Evolutionary conservation across 352 stramenopile species (phyloP).

Genomic region (Pythium insidiosum): DNA sequence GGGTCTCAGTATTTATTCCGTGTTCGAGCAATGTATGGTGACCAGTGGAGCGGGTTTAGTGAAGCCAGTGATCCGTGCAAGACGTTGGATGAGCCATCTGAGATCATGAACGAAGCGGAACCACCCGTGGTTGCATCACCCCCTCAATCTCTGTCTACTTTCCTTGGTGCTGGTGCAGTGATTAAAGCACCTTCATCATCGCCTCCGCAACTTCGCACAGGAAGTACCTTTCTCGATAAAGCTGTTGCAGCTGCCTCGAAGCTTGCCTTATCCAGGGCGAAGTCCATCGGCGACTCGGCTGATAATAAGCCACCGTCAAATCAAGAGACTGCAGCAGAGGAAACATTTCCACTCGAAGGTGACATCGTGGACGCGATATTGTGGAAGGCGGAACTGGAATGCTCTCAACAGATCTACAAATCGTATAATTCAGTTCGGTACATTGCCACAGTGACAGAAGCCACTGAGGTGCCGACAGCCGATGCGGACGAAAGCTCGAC

Average conservation of each 20-base stretch:
- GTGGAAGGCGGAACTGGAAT: conserved; percentile 14
- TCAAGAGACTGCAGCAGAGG: conserved; percentile 6
- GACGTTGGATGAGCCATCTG: conserved; percentile 14
- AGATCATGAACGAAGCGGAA: neutral
- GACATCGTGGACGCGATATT: conserved; percentile 13
- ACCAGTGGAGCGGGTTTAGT: conserved; percentile 74
- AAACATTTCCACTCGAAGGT: conserved; percentile 10
- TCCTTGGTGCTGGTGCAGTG: too few relatives aligned
- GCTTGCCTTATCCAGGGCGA: conserved; percentile 13
- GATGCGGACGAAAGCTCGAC: too few relatives aligned
- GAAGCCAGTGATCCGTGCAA: conserved; percentile 58
- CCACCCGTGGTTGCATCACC: too few relatives aligned
- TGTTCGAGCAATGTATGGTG: conserved; percentile 42
- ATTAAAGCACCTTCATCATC: neutral
- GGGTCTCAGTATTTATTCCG: conserved; percentile 71
- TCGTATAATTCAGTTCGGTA: conserved; percentile 16
- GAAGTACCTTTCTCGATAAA: conserved; percentile 66
- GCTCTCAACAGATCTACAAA: conserved; percentile 3
- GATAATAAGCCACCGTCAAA: conserved; percentile 3
- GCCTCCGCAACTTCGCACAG: conserved; percentile 31
- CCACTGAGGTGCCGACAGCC: too few relatives aligned
- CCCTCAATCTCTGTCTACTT: too few relatives aligned
- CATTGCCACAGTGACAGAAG: too few relatives aligned
- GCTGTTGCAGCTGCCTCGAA: conserved; percentile 56
- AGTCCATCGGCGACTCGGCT: conserved; percentile 6